Conservation (phyloP, 2,329 filamentous ascomycete species). For the Fusarium piperis region DNA sequence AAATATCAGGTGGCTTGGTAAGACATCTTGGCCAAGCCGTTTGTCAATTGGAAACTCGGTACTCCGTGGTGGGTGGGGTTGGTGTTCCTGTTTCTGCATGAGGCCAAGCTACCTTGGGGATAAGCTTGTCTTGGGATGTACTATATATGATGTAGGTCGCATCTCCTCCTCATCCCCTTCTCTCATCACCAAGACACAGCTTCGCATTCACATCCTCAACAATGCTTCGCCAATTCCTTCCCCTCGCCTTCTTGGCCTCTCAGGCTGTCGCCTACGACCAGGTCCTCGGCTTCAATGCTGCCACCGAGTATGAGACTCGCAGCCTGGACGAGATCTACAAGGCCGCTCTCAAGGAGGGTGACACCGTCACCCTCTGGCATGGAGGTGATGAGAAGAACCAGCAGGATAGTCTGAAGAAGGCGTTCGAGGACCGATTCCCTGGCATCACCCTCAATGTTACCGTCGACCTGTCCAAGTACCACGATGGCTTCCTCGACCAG, state of each 20-base stretch:
- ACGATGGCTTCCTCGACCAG: slow-evolving; percentile 57
- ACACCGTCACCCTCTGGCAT: slow-evolving; percentile 57
- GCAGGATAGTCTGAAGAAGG: slow-evolving; percentile 51
- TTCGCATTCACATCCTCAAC: not conserved
- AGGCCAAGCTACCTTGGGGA: not conserved
- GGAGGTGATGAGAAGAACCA: slow-evolving; percentile 58
- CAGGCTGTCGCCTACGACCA: slow-evolving; percentile 35
- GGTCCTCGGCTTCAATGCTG: slow-evolving; percentile 36
- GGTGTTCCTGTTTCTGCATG: not conserved
- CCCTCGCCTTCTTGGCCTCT: slow-evolving; percentile 12
- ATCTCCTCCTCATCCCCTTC: not conserved
- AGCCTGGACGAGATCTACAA: slow-evolving; percentile 60
- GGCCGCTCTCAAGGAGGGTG: slow-evolving; percentile 59
- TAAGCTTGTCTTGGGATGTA: not conserved
- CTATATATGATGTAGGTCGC: not conserved
- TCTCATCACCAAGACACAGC: not conserved
- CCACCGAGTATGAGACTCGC: slow-evolving; percentile 52
- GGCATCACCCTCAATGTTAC: slow-evolving; percentile 62
- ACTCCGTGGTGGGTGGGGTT: too few species aligned
- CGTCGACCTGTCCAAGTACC: slow-evolving; percentile 66
- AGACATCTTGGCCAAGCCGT: not conserved
- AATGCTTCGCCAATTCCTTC: slow-evolving; percentile 17
- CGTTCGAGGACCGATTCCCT: slow-evolving; percentile 59
- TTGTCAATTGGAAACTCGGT: not conserved
- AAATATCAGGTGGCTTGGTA: not conserved